A percentile compares a stretch with the other conserved stretches of the same genome.
phyloP scores from a whole-genome alignment of 2,329 filamentous ascomycete genomes.

The Sporothrix mexicana region DNA sequence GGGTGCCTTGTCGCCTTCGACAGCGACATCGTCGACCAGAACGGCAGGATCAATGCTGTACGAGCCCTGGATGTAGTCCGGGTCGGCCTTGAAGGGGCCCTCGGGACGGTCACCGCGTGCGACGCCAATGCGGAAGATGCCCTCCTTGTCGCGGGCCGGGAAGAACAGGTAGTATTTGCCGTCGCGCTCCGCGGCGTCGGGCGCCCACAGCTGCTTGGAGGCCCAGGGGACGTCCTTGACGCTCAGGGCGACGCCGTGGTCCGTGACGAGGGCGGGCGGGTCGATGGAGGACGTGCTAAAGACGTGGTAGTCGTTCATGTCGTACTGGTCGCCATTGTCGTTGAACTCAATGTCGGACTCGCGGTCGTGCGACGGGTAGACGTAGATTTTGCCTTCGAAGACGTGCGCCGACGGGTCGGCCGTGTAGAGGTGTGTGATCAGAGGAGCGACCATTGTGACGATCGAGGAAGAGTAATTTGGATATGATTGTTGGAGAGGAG shows the following conservation, averaged over 20 bases:
- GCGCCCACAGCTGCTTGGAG: conserved; percentile 80
- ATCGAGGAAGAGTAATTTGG: too few relatives aligned
- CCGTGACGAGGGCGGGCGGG: conserved; percentile 64
- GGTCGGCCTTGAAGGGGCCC: conserved; percentile 72
- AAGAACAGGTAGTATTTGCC: conserved; percentile 77
- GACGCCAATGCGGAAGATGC: conserved; percentile 76
- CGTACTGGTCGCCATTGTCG: conserved; percentile 85
- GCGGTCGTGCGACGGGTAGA: conserved; percentile 82
- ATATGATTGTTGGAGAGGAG: too few relatives aligned
- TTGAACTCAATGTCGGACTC: conserved; percentile 77
- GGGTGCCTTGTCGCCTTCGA: conserved; percentile 48
- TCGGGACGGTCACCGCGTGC: conserved; percentile 67
- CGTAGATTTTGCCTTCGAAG: conserved; percentile 75
- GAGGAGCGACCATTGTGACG: conserved; percentile 55
- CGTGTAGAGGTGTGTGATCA: conserved; percentile 78
- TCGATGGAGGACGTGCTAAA: conserved; percentile 63
- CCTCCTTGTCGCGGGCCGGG: conserved; percentile 72
- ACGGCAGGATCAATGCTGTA: conserved; percentile 79
- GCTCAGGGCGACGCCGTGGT: conserved; percentile 73
- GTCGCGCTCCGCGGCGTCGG: conserved; percentile 72
- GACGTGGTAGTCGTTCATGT: conserved; percentile 85
- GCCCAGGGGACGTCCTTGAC: conserved; percentile 75
- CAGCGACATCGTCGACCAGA: conserved; percentile 75
- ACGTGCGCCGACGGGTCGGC: conserved; percentile 82
- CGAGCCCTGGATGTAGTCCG: conserved; percentile 68